These are phyloP conservation scores for Rhododendron ferrugineum DNA, from an alignment of 148 eudicot species.

Conservation along the genomic window DNA sequence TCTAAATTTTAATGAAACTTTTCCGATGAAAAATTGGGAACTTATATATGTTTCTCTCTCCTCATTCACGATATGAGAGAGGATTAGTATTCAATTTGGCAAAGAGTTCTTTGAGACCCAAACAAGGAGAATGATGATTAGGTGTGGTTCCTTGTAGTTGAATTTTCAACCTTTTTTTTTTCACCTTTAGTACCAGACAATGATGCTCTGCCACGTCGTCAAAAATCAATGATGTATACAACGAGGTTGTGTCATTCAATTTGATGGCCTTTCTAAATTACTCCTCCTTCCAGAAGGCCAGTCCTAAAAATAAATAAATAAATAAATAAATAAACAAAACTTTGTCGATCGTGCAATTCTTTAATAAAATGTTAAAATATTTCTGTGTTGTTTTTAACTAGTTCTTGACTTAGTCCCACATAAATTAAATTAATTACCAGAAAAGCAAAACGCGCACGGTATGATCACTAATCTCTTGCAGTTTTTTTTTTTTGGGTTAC, in stretches of 20 bases:
- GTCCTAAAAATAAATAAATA: not conserved
- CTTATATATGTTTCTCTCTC: too few species aligned
- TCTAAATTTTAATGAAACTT: too few species aligned
- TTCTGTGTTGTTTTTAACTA: too few species aligned
- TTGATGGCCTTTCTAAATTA: not conserved
- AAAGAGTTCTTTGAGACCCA: not conserved
- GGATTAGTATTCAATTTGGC: not conserved
- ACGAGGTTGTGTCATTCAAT: not conserved
- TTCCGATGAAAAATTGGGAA: too few species aligned
- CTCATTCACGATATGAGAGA: not conserved
- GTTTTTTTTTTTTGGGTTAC: too few species aligned
- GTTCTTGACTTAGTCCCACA: too few species aligned
- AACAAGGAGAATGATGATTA: not conserved
- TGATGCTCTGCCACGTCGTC: not conserved
- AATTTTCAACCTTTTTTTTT: not conserved
- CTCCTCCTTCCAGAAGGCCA: not conserved
- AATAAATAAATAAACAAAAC: too few species aligned
- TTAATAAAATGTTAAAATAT: not conserved
- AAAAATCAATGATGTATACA: not conserved
- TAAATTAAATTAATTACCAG: too few species aligned
- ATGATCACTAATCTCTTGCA: too few species aligned
- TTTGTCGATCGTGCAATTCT: not conserved
- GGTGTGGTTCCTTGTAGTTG: not conserved
- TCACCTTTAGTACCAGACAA: not conserved
- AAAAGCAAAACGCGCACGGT: too few species aligned